Evolutionary conservation across 495 filamentous ascomycete species (phyloP).

Genomic region (Penicillium steckii): DNA sequence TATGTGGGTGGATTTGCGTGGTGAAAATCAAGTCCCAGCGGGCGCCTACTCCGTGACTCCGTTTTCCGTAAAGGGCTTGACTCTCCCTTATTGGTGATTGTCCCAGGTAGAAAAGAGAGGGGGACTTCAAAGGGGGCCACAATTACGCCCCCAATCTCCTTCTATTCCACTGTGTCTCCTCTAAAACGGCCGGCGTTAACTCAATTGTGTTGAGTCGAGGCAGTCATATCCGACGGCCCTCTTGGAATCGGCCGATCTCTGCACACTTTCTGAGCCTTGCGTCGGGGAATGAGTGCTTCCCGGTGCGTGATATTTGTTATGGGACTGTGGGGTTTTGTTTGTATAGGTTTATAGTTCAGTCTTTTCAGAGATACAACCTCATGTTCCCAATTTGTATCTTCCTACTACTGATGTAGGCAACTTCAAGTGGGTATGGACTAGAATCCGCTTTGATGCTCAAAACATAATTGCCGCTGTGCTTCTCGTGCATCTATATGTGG

Average conservation of each 20-base stretch:
- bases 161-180: background rate
- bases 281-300: slow-evolving; percentile 5
- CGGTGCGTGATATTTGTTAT: slow-evolving; percentile 3
- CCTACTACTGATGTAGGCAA: no score
- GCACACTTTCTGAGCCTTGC: background rate
- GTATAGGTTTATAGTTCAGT: background rate
- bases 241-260: slow-evolving; percentile 17
- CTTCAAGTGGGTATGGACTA: no score
- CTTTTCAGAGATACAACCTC: no score
- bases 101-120: background rate
- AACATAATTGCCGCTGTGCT: no score
- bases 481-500: no score
- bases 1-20: background rate
- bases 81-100: background rate
- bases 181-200: slow-evolving; percentile 21
- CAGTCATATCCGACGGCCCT: slow-evolving; percentile 13
- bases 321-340: background rate
- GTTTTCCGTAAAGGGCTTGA: background rate
- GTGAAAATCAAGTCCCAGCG: background rate
- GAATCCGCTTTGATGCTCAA: no score
- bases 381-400: no score
- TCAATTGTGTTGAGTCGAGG: slow-evolving; percentile 16
- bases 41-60: background rate
- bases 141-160: slow-evolving; percentile 8
- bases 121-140: background rate